These are phyloP conservation scores for Panellus pusillus DNA, from an alignment of 768 basidiomycete genomes.

Conservation along the genomic window DNA sequence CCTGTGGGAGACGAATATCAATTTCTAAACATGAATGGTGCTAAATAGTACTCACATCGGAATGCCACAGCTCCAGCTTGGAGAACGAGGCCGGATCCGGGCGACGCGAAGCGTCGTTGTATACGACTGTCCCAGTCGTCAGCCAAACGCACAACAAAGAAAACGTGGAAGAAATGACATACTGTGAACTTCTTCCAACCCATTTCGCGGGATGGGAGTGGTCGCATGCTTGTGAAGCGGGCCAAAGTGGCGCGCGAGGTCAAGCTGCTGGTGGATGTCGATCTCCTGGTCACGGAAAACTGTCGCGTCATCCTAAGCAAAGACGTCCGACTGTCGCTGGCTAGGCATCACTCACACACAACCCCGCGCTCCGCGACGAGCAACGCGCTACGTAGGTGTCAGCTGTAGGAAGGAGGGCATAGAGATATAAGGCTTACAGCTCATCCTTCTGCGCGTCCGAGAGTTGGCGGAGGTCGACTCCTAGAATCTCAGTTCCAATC, in stretches of 20 bases:
- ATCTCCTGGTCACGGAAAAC: slow-evolving; percentile 79
- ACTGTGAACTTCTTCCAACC: slow-evolving; percentile 78
- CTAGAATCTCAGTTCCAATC: slow-evolving; percentile 74
- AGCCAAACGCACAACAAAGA: slow-evolving; percentile 2
- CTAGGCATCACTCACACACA: slow-evolving; percentile 52
- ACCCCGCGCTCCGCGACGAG: slow-evolving; percentile 76
- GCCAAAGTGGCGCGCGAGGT: slow-evolving; percentile 71
- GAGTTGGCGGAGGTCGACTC: slow-evolving; percentile 72
- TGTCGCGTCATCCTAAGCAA: slow-evolving; percentile 24
- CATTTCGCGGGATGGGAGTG: slow-evolving; percentile 72
- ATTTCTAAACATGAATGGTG: neutral
- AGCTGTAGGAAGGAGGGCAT: slow-evolving; percentile 7
- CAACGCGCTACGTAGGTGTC: slow-evolving; percentile 49
- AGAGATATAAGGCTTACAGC: slow-evolving; percentile 45
- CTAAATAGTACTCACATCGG: slow-evolving; percentile 52
- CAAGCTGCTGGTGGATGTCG: slow-evolving; percentile 65
- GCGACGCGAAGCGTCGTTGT: slow-evolving; percentile 63
- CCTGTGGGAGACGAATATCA: slow-evolving; percentile 26
- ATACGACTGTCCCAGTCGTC: slow-evolving; percentile 51
- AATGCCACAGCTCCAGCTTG: slow-evolving; percentile 78
- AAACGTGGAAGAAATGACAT: slow-evolving; percentile 1
- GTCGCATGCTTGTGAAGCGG: slow-evolving; percentile 83
- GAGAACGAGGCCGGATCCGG: slow-evolving; percentile 67
- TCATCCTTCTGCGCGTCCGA: slow-evolving; percentile 74
- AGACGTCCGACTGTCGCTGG: neutral